Evolutionary conservation across 345 rosid species (phyloP).

Genomic region (Adansonia digitata): DNA sequence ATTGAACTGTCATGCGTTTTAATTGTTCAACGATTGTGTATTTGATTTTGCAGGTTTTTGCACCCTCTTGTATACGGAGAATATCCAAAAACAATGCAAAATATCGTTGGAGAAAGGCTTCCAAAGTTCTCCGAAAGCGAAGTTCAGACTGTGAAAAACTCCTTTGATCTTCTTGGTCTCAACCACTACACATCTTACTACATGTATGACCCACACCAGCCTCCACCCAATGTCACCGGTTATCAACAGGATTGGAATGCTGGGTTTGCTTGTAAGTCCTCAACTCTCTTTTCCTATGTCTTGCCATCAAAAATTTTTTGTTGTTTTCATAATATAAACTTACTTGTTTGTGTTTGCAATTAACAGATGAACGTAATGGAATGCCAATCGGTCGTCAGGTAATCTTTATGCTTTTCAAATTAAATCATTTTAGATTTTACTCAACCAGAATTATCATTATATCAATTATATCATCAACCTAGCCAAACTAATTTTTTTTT

Average conservation of each 20-base stretch:
- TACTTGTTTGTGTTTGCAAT: not conserved
- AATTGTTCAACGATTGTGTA: too few relatives aligned
- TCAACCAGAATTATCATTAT: too few relatives aligned
- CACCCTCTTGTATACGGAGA: too few relatives aligned
- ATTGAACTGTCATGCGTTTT: not conserved
- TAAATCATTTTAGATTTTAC: not conserved
- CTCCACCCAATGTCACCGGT: conserved; percentile 44
- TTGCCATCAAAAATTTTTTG: not conserved
- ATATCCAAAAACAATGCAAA: too few relatives aligned
- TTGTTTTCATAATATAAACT: not conserved
- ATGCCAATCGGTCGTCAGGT: not conserved
- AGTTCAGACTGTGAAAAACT: conserved; percentile 73
- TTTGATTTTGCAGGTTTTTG: too few relatives aligned
- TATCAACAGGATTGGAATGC: conserved; percentile 92
- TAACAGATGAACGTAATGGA: not conserved
- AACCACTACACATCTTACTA: conserved; percentile 85
- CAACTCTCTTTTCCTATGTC: not conserved
- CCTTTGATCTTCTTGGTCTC: conserved; percentile 75
- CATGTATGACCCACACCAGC: conserved; percentile 47
- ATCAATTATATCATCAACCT: too few relatives aligned
- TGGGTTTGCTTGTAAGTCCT: conserved; percentile 63
- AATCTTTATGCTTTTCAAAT: not conserved
- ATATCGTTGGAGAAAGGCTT: conserved; percentile 40
- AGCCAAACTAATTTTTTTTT: too few relatives aligned
- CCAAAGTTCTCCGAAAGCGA: conserved; percentile 66